These are phyloP conservation scores for Thalassiosira exigua DNA, from an alignment of 352 stramenopile species.

Conservation along the genomic window DNA sequence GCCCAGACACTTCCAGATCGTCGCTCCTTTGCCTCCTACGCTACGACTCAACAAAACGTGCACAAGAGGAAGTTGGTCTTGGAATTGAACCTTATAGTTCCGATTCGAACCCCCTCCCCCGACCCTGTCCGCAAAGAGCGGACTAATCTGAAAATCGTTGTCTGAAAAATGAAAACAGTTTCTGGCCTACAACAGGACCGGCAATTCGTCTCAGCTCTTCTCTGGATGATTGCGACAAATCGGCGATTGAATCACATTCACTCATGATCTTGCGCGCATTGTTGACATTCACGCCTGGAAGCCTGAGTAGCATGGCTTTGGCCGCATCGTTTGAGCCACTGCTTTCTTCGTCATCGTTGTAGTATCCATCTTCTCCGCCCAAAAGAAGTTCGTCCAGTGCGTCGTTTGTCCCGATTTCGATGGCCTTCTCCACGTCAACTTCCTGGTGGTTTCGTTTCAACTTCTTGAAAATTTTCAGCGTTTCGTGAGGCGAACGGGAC, in stretches of 20 bases:
- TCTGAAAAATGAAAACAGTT: conserved; percentile 82
- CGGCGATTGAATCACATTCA: conserved; percentile 73
- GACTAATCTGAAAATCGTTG: conserved; percentile 11
- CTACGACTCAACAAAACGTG: too few species aligned
- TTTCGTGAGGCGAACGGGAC: conserved; percentile 92
- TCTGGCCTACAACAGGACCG: conserved; percentile 76
- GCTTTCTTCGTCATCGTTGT: conserved; percentile 80
- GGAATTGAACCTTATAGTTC: too few species aligned
- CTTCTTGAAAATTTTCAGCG: conserved; percentile 85
- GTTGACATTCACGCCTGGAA: conserved; percentile 95
- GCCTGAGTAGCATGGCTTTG: conserved; percentile 92
- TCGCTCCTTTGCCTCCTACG: too few species aligned
- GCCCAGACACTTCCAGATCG: too few species aligned
- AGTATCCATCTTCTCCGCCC: conserved; percentile 36
- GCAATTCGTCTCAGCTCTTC: conserved; percentile 73
- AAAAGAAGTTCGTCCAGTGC: conserved; percentile 62
- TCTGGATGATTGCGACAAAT: conserved; percentile 69
- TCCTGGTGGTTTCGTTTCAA: conserved; percentile 85
- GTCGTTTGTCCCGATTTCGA: conserved; percentile 78
- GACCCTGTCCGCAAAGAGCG: too few species aligned
- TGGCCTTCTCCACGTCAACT: conserved; percentile 82
- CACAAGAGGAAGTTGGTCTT: too few species aligned
- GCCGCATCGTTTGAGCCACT: conserved; percentile 88
- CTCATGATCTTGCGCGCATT: conserved; percentile 86
- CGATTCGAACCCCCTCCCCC: too few species aligned